Conservation (phyloP, 345 rosid species). For the rapeseed (Brassica napus) region DNA sequence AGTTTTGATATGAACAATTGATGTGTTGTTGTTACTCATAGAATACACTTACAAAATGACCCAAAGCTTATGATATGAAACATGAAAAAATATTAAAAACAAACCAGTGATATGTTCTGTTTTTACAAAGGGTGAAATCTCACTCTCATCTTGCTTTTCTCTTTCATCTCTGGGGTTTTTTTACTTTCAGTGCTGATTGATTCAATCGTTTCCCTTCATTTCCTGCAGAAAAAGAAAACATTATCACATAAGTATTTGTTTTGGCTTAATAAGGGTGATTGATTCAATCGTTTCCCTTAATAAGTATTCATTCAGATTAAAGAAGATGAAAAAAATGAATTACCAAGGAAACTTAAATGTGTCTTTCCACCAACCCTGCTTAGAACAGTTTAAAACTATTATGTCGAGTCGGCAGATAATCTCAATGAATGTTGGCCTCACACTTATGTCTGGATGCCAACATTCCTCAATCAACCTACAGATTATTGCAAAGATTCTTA, state of each 20-base stretch:
- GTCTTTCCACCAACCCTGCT: constrained; percentile 96
- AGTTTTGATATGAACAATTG: constrained; percentile 15
- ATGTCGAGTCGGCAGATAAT: constrained; percentile 76
- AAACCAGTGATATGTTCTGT: constrained; percentile 6
- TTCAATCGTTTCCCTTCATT: constrained; percentile 17
- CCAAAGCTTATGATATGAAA: constrained; percentile 23
- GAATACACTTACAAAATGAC: constrained; percentile 15
- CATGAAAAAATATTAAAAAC: background rate
- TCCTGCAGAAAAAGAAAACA: constrained; percentile 26
- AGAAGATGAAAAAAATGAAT: background rate
- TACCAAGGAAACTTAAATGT: constrained; percentile 95
- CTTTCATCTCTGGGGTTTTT: background rate
- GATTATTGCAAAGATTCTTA: background rate
- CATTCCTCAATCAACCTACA: constrained; percentile 91
- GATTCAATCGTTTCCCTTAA: too few relatives aligned
- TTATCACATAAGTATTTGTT: background rate
- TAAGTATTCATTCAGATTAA: background rate
- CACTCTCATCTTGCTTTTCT: constrained; percentile 9
- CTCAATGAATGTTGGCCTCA: constrained; percentile 78
- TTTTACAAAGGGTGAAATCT: constrained; percentile 12
- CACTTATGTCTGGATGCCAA: constrained; percentile 62
- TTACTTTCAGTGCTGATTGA: constrained; percentile 2
- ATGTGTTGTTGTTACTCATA: constrained; percentile 10
- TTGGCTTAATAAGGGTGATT: background rate
- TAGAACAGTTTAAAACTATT: constrained; percentile 68